A percentile compares a stretch with the other conserved stretches of the same genome.
Conservation (phyloP, 1,284 basidiomycete species). For the Anthracocystis setariae region DNA sequence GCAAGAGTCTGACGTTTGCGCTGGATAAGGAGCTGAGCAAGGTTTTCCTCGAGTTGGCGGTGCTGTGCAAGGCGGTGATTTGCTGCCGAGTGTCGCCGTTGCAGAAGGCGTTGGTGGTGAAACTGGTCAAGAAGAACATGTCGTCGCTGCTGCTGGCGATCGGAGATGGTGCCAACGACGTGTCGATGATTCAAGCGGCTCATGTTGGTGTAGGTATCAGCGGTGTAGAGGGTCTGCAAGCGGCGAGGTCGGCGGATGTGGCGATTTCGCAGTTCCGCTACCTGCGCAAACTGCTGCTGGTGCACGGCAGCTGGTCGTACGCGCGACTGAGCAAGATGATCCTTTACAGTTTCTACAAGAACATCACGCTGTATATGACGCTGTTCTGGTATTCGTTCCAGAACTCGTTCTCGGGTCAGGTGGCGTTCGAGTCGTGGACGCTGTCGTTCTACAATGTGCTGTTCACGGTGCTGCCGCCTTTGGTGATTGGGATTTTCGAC, state of each 20-base stretch:
- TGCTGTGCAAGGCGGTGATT: constrained; percentile 97
- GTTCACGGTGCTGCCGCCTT: constrained; percentile 81
- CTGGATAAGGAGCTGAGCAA: constrained; percentile 91
- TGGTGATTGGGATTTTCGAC: constrained; percentile 97
- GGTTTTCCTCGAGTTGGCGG: constrained; percentile 90
- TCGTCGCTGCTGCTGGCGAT: constrained; percentile 92
- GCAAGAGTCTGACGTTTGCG: constrained; percentile 91
- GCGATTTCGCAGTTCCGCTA: constrained; percentile 98
- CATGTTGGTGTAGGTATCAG: constrained; percentile 96
- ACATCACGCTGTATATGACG: constrained; percentile 96
- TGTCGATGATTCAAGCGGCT: constrained; percentile 75
- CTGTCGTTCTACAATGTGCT: constrained; percentile 73
- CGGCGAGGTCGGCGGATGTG: constrained; percentile 93
- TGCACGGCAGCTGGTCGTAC: constrained; percentile 99
- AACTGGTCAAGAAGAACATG: constrained; percentile 96
- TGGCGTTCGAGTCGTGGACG: constrained; percentile 98
- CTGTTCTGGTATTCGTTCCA: constrained; percentile 93
- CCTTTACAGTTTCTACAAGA: constrained; percentile 74
- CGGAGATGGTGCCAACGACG: constrained; percentile 75
- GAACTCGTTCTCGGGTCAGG: constrained; percentile 95
- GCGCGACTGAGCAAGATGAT: constrained; percentile 93
- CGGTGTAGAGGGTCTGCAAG: constrained; percentile 97
- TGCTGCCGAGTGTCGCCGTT: constrained; percentile 98
- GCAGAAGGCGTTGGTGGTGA: constrained; percentile 97
- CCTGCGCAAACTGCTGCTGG: constrained; percentile 91